A percentile compares a stretch with the other conserved stretches of the same genome.
Conservation (phyloP, 345 rosid genomes). For the Brassica rapa region DNA sequence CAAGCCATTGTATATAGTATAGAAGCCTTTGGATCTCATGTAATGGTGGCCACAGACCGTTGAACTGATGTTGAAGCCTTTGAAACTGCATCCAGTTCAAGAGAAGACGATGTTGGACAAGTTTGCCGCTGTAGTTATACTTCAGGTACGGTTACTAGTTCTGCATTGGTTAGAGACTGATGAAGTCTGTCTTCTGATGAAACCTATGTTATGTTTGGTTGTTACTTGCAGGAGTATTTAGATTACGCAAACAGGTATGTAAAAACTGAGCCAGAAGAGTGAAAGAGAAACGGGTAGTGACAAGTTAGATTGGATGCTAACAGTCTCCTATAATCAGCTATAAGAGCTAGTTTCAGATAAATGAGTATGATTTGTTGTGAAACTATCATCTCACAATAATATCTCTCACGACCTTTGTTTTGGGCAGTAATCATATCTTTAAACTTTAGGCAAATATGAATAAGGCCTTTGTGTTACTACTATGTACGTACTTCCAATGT, state of each 20-base stretch:
- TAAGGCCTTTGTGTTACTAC: not conserved
- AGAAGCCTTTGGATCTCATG: not conserved
- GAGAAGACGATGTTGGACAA: conserved; percentile 71
- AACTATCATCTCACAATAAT: not conserved
- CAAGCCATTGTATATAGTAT: not conserved
- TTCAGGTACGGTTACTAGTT: conserved; percentile 59
- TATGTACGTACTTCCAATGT: conserved; percentile 63
- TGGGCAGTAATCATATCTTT: not conserved
- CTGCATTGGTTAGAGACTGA: conserved; percentile 1
- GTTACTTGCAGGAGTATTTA: conserved; percentile 63
- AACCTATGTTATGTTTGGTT: conserved; percentile 18
- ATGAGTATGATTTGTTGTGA: conserved; percentile 1
- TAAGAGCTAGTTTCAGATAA: conserved; percentile 7
- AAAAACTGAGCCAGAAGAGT: conserved; percentile 35
- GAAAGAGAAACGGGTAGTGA: not conserved
- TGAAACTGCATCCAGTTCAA: conserved; percentile 56
- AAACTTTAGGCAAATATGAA: not conserved
- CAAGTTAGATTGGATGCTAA: not conserved
- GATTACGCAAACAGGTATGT: conserved; percentile 56
- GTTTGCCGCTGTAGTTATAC: conserved; percentile 88
- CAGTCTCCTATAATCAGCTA: not conserved
- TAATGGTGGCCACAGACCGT: conserved; percentile 51
- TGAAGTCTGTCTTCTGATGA: not conserved
- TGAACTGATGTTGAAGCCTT: conserved; percentile 60
- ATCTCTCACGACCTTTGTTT: not conserved